Evolutionary conservation across 306 rosid species (phyloP).

Genomic region (Gleditsia sinensis): DNA sequence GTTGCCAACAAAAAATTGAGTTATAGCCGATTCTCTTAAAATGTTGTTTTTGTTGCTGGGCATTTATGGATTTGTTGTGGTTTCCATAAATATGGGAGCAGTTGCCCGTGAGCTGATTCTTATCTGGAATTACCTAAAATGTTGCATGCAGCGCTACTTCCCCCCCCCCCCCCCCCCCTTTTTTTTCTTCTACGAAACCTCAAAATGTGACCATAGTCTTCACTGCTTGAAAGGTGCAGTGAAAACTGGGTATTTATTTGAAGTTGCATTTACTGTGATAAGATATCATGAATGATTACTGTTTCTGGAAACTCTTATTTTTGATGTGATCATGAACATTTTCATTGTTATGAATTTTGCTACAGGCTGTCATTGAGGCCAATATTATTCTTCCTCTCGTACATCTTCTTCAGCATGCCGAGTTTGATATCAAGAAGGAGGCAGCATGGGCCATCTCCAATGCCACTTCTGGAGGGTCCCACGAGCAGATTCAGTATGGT

Average conservation of each 20-base stretch:
- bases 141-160: not conserved
- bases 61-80: not conserved
- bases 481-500: conserved; percentile 70
- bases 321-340: not conserved
- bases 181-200: no score
- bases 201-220: not conserved
- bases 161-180: no score
- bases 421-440: conserved; percentile 75
- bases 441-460: conserved; percentile 81
- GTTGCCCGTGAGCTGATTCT: not conserved
- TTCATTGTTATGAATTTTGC: conserved; percentile 6
- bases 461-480: conserved; percentile 74
- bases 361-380: conserved; percentile 72
- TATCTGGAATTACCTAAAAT: not conserved
- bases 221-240: not conserved
- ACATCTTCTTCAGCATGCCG: conserved; percentile 62
- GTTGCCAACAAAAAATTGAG: not conserved
- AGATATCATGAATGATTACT: not conserved
- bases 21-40: not conserved
- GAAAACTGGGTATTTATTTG: not conserved
- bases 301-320: not conserved
- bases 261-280: not conserved
- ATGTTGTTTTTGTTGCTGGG: not conserved
- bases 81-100: not conserved
- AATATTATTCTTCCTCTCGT: conserved; percentile 57